A percentile compares a stretch with the other conserved stretches of the same genome.
phyloP scores from a whole-genome alignment of 805 yeast genomes.

The Debaryomyces maramus region DNA sequence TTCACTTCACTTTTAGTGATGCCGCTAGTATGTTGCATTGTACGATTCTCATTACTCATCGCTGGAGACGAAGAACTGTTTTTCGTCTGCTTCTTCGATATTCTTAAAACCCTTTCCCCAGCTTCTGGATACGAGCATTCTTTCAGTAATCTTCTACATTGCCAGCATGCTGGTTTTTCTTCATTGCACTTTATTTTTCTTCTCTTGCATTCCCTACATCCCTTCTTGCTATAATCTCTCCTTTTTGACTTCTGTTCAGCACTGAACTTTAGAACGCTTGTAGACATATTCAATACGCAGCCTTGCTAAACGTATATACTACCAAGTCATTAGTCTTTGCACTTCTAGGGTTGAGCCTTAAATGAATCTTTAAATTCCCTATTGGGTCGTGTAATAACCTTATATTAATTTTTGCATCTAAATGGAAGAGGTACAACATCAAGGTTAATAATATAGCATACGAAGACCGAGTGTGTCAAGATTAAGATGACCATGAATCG shows the following conservation, averaged over 20 bases:
- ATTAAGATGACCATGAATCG: too few relatives aligned
- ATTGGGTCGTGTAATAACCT: too few relatives aligned
- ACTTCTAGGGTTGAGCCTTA: too few relatives aligned
- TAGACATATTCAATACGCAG: slow-evolving; percentile 6
- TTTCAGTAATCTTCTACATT: slow-evolving; percentile 31
- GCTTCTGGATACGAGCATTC: slow-evolving; percentile 27
- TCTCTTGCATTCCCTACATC: slow-evolving; percentile 44
- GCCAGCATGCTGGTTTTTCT: slow-evolving; percentile 34
- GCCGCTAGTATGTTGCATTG: not conserved
- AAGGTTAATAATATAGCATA: too few relatives aligned
- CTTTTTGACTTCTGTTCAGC: slow-evolving; percentile 2
- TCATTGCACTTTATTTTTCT: slow-evolving; percentile 45
- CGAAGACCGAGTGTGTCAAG: too few relatives aligned
- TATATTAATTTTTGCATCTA: too few relatives aligned
- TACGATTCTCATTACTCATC: not conserved
- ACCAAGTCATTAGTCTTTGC: too few relatives aligned
- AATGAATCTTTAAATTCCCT: too few relatives aligned
- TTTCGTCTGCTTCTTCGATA: slow-evolving; percentile 13
- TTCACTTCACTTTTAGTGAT: not conserved
- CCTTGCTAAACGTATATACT: too few relatives aligned
- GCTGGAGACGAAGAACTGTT: not conserved
- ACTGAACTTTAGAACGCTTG: slow-evolving; percentile 4
- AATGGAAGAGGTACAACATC: too few relatives aligned
- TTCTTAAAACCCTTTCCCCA: slow-evolving; percentile 29
- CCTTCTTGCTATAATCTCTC: slow-evolving; percentile 31